Evolutionary conservation across 2,329 filamentous ascomycete species (phyloP), one percentile per base, ranked within the genome.

Genomic region (Nothopassalora personata): DNA sequence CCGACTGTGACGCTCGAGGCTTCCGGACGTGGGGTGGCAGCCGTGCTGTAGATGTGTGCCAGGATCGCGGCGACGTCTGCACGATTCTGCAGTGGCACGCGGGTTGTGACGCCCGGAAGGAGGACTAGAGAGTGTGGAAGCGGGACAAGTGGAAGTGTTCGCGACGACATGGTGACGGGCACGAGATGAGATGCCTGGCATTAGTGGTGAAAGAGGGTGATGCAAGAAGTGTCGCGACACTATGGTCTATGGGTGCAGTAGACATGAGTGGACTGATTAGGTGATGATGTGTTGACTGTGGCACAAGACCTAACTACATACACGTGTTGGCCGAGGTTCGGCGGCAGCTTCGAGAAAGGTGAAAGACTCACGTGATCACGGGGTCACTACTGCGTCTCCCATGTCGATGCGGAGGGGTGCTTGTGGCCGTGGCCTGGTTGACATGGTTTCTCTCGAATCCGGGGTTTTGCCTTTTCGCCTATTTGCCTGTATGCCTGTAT

Each of bases 11-110:
- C 85, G 66, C 85, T 81, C 62, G 81, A 83, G 30, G 85, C 83
- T 65, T 87, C 80, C 1, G 79, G 83, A 68, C 86, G 87, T 27
- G 79, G 76, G 45, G 84, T 83, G 34, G 88, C 81, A 30, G 87
- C 86, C 66, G 86, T 86, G 69, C 89, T 89, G 75, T 96, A 93
- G 60, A 96, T 84, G 67, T 88, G 87, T 19, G 91, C 89, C 58
- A 99, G 85, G 48, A 97, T 84, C 53, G 93, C 89, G 55, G 91
- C 88, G 66, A 97, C 88, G 75, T 97, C 94, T 66, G 90, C 86
- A 54, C 93, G 90, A 74, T 87, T 86, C 45, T 87, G 85, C 54
- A 97, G 87, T 56, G 90, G 86, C 65, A 97, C 89, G 67, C 92
- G 88, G 67, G 96, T 83, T 53, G 92, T 86, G 58, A 92, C 86